These are phyloP conservation scores for Cucumis cinereus DNA, from an alignment of 306 rosid species.

Conservation along the genomic window DNA sequence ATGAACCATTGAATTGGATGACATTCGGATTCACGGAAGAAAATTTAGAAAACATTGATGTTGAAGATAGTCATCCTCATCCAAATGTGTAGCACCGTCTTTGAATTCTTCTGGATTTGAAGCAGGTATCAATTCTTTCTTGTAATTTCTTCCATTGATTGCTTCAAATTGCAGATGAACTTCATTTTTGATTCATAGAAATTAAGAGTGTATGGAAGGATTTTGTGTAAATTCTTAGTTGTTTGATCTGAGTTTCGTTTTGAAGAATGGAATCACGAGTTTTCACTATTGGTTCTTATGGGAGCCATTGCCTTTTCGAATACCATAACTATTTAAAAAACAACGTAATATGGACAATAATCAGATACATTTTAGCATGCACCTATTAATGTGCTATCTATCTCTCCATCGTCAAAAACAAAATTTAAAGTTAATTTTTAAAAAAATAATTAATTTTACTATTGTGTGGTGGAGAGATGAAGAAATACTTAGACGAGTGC, in stretches of 20 bases:
- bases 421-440: too few relatives aligned
- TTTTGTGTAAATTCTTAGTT: not conserved
- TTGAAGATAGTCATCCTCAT: constrained; percentile 3
- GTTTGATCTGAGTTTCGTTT: not conserved
- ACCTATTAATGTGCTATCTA: too few relatives aligned
- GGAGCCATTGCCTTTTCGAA: too few relatives aligned
- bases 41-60: not conserved
- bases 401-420: too few relatives aligned
- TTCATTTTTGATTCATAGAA: not conserved
- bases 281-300: too few relatives aligned
- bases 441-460: too few relatives aligned
- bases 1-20: constrained; percentile 2
- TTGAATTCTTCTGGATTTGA: not conserved
- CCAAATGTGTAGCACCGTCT: not conserved
- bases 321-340: too few relatives aligned
- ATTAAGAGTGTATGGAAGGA: not conserved
- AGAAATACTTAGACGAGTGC: too few relatives aligned
- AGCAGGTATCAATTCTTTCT: not conserved
- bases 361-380: too few relatives aligned
- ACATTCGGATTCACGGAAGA: not conserved
- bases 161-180: not conserved
- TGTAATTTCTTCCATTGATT: not conserved
- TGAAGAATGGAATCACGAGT: not conserved
- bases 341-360: too few relatives aligned
- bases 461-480: too few relatives aligned